Conservation (phyloP, 352 stramenopile genomes). For the Phytophthora macrochlamydospora region DNA sequence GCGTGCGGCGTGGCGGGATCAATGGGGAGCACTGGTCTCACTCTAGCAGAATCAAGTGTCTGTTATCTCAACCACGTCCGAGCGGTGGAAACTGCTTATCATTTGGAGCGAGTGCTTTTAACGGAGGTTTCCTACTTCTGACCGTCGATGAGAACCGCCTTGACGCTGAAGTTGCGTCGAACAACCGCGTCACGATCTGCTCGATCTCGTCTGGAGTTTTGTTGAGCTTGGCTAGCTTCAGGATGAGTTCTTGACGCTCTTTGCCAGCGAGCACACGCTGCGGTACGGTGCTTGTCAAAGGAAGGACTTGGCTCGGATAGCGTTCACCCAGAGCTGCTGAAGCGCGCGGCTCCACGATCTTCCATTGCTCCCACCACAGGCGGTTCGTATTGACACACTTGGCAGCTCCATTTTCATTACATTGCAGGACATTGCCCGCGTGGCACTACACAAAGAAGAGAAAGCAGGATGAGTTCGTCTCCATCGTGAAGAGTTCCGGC, state of each 20-base stretch:
- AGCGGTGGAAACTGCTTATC: too few relatives aligned
- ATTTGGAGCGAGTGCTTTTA: too few relatives aligned
- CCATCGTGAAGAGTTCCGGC: slow-evolving; percentile 17
- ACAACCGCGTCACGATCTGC: slow-evolving; percentile 21
- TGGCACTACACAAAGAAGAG: slow-evolving; percentile 25
- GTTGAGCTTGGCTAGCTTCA: slow-evolving; percentile 19
- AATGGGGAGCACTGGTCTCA: too few relatives aligned
- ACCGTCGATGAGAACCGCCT: too few relatives aligned
- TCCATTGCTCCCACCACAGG: slow-evolving; percentile 9
- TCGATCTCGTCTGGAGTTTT: slow-evolving; percentile 20
- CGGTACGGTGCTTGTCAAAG: neutral
- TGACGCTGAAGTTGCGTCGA: neutral
- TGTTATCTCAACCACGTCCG: too few relatives aligned
- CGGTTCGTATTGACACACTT: slow-evolving; percentile 11
- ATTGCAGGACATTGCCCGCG: slow-evolving; percentile 20
- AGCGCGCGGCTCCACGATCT: slow-evolving; percentile 12
- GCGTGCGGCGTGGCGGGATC: too few relatives aligned
- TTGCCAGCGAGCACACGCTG: neutral
- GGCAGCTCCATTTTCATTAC: slow-evolving; percentile 7
- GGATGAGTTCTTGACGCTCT: slow-evolving; percentile 16
- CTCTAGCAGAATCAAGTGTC: too few relatives aligned
- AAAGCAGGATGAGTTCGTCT: slow-evolving; percentile 8
- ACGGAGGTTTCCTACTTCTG: too few relatives aligned
- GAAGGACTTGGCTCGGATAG: neutral
- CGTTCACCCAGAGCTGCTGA: neutral